These are phyloP conservation scores for Podochytrium sp. DNA, from an alignment of 192 early-diverging fungal genomes.

Conservation along the genomic window DNA sequence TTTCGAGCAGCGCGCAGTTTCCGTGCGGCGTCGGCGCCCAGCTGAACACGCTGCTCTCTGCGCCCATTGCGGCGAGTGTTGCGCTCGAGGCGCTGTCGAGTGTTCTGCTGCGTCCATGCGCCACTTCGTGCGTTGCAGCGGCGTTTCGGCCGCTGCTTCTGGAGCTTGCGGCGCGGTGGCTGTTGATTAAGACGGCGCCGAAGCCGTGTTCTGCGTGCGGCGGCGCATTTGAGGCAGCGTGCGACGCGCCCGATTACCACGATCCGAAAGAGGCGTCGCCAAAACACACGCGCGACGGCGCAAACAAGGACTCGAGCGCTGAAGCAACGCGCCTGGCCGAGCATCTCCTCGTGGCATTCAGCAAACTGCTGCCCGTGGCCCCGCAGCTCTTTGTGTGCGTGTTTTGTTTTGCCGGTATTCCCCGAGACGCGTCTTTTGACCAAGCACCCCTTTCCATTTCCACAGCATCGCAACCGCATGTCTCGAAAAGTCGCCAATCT, in stretches of 20 bases:
- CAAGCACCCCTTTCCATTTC: background rate
- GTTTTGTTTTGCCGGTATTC: background rate
- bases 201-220: background rate
- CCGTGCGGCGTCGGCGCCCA: background rate
- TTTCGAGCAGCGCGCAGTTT: background rate
- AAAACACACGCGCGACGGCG: background rate
- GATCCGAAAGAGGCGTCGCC: too few relatives aligned
- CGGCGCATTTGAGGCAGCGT: background rate
- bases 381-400: constrained; percentile 21
- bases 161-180: constrained; percentile 82
- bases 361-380: constrained; percentile 2
- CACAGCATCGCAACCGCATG: constrained; percentile 3
- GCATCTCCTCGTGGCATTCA: background rate
- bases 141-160: constrained; percentile 76
- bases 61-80: too few relatives aligned
- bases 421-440: background rate
- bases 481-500: constrained; percentile 10
- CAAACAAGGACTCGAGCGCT: background rate
- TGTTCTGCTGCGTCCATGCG: constrained; percentile 40
- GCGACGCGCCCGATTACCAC: background rate
- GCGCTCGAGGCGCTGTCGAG: constrained; percentile 31
- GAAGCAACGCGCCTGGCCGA: constrained; percentile 16
- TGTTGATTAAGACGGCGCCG: background rate
- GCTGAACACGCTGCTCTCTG: too few relatives aligned
- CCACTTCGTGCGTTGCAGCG: constrained; percentile 38